Base-by-base conservation (phyloP, 257 asterid species). In the Ilex aquifolium region DNA sequence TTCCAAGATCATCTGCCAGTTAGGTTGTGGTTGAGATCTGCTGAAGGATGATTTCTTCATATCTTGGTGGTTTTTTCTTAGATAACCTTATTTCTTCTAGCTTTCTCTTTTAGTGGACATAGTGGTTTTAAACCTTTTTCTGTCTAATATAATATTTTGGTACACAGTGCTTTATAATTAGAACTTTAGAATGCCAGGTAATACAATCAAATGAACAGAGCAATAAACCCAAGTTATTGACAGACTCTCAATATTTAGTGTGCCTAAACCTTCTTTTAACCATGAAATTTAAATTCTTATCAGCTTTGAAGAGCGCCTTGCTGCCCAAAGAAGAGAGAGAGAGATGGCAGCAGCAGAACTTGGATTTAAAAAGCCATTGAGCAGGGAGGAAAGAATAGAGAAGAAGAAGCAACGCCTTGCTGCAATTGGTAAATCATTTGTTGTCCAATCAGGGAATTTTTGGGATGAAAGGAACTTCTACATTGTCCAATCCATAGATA, bases 301-400 rank as follows among this genome's bases (percentile, higher is more conserved):
- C 81, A 90, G 95, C 83, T 90, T 90, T 61, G 97, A 87, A 82
- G 95, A 87, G 68, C 91, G 95, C 59, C 95, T 90, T 72, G 90
- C 70, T 44, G 88, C 88, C 55, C 97, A 90, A 76, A 82, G 95
- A 69, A 87, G 56, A 77, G 97, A 90, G 64, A 83, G 83, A 68
- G 97, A 90, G 80, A 60, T 78, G 82, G 91, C 82, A 50, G 56
- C 72, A 53, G 62, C 79, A 71, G 92, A 87, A 74, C 90, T 83
- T 58, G 97, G 97, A 74, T 90, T 90, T 68, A 90, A 90, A 79
- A 79, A 82, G 82, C 95, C 83, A 12, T 69, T 87, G 78, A 80
- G 70, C 80, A 90, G 79, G 77, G 97, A 87, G 66, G 97, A 90
- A 79, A 78, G 67, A 68, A 69, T 56, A 40, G 83, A 73, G 76